These are phyloP conservation scores for Sanghuangporus baumii DNA, from an alignment of 1,284 basidiomycete genomes.

Conservation along the genomic window DNA sequence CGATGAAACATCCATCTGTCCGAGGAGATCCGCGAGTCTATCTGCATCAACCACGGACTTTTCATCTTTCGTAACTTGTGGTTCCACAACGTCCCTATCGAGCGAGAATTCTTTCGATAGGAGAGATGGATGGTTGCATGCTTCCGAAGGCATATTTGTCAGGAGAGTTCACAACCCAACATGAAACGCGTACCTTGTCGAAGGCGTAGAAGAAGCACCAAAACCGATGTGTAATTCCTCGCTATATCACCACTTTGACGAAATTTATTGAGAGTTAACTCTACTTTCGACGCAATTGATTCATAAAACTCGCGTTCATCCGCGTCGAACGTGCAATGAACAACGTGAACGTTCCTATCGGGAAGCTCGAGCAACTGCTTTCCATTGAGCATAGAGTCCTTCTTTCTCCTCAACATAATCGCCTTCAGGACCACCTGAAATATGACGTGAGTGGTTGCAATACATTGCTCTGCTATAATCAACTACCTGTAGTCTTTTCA, in stretches of 20 bases:
- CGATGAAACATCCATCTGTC: slow-evolving; percentile 56
- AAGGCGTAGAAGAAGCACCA: slow-evolving; percentile 80
- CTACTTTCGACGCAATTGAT: slow-evolving; percentile 72
- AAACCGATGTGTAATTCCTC: slow-evolving; percentile 77
- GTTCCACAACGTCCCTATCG: slow-evolving; percentile 71
- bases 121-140: slow-evolving; percentile 84
- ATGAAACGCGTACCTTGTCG: slow-evolving; percentile 65
- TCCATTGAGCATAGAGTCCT: slow-evolving; percentile 79
- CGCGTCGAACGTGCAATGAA: slow-evolving; percentile 67
- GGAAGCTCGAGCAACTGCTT: slow-evolving; percentile 86
- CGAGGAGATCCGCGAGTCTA: slow-evolving; percentile 74
- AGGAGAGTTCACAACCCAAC: not conserved
- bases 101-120: slow-evolving; percentile 69
- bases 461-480: not conserved
- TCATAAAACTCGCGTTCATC: slow-evolving; percentile 83
- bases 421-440: slow-evolving; percentile 73
- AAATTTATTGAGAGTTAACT: slow-evolving; percentile 66
- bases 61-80: slow-evolving; percentile 46
- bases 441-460: slow-evolving; percentile 1
- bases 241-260: slow-evolving; percentile 48
- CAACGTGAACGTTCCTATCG: slow-evolving; percentile 62
- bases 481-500: slow-evolving; percentile 75
- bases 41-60: slow-evolving; percentile 54
- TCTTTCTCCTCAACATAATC: slow-evolving; percentile 88
- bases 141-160: slow-evolving; percentile 35